Evolutionary conservation across 352 stramenopile species (phyloP).

Genomic region (Hyaloperonospora arabidopsidis): DNA sequence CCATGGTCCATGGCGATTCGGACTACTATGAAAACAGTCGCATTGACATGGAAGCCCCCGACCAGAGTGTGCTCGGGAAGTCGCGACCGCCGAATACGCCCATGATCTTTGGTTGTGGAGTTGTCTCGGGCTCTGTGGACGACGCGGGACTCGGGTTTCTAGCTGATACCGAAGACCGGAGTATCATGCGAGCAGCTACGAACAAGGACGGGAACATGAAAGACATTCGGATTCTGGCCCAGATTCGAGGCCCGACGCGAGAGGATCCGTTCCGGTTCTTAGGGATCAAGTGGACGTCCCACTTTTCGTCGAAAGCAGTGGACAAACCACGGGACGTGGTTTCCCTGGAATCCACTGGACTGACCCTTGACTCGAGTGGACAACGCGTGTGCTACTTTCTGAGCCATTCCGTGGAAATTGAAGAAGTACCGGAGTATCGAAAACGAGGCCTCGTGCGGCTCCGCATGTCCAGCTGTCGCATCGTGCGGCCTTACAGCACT

Average conservation of each 20-base stretch:
- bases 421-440: conserved; percentile 33
- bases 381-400: conserved; percentile 32
- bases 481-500: conserved; percentile 29
- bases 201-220: conserved; percentile 22
- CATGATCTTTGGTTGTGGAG: conserved; percentile 23
- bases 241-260: conserved; percentile 17
- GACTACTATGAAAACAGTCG: conserved; percentile 17
- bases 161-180: conserved; percentile 25
- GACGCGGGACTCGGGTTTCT: conserved; percentile 30
- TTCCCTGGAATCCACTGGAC: conserved; percentile 31
- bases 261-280: conserved; percentile 27
- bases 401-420: conserved; percentile 32
- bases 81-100: conserved; percentile 18
- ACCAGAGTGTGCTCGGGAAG: conserved; percentile 26
- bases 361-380: conserved; percentile 30
- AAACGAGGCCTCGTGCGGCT: conserved; percentile 29
- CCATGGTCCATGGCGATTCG: conserved; percentile 6
- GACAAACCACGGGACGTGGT: conserved; percentile 21
- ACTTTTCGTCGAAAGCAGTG: conserved; percentile 4
- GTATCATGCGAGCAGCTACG: conserved; percentile 18
- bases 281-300: conserved; percentile 21
- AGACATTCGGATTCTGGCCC: conserved; percentile 25
- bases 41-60: conserved; percentile 14
- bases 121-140: conserved; percentile 28
- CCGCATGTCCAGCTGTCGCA: conserved; percentile 34